Evolutionary conservation across 1,139 yeast genomes (phyloP), one percentile per base, ranked within the genome.

Genomic region (Suhomyces maxii): DNA sequence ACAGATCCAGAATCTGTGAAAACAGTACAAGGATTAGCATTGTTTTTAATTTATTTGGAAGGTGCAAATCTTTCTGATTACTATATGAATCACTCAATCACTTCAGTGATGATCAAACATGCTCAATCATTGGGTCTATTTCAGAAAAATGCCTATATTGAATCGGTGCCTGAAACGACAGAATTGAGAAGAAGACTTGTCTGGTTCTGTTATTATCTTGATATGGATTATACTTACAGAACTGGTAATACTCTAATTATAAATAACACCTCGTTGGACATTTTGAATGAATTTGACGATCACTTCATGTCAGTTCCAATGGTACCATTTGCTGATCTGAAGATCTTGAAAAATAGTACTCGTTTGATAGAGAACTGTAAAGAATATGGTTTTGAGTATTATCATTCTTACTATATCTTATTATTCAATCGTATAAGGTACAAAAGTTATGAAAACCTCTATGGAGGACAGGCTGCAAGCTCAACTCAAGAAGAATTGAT

Each of bases 11-110:
- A 64, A 37, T 64, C 68, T 7, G 34, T 59, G 0, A 49, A 40
- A 23, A 48, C 67, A 1, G 45, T 65, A 7, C 68, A 63, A 47
- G 69, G 63, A 0, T 50, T 65, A 8, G 50, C 64, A 1, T 52
- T 65, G 32, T 47, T 65, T 37, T 51, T 57, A 8, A 34, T 59
- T 10, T 63, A 56, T 39, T 49, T 65, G 26, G 68, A 65, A 34
- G 54, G 59, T 3, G 53, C 53, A n/a, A 63, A 57, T 51, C 45
- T 60, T 8, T 54, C 64, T 11, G 64, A 61, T 37, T 55, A 64
- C 33, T 61, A 64, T 34, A 55, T 62, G 37, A 60, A 60, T 39
- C 56, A 57, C 41, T 52, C 51, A 13, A 48, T 66, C 31, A 50
- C 56, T 2, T 50, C 63, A 3, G 47, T 55, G 8, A 58, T 65